Conservation (phyloP, 2,329 filamentous ascomycete species). For the Ophiostoma piceae region DNA sequence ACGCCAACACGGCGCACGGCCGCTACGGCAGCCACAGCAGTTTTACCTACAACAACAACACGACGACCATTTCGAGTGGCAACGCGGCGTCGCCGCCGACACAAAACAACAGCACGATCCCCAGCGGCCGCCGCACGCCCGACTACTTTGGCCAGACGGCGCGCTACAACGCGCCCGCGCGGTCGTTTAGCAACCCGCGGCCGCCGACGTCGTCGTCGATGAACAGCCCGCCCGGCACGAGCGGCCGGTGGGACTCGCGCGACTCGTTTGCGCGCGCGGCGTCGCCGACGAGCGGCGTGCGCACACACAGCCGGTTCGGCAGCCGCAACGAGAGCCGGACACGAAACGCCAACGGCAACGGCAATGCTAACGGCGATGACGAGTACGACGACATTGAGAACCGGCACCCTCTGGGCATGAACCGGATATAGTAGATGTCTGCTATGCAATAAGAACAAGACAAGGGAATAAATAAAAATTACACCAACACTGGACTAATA, state of each 20-base stretch:
- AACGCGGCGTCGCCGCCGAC: background rate
- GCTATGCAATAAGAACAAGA: background rate
- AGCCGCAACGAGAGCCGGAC: conserved; percentile 23
- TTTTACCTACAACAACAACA: background rate
- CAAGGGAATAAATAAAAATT: background rate
- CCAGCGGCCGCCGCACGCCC: conserved; percentile 43
- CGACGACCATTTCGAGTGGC: background rate
- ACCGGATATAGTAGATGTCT: conserved; percentile 41
- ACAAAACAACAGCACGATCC: conserved; percentile 25
- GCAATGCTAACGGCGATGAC: conserved; percentile 18
- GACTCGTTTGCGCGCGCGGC: conserved; percentile 37
- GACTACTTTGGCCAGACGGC: conserved; percentile 54
- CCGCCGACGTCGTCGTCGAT: conserved; percentile 36
- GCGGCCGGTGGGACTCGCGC: conserved; percentile 40
- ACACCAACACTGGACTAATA: background rate
- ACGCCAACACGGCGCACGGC: conserved; percentile 11
- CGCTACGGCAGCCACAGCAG: conserved; percentile 22
- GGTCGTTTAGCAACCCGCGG: conserved; percentile 53
- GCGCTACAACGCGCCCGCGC: conserved; percentile 49
- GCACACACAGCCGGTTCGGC: conserved; percentile 24
- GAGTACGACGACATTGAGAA: conserved; percentile 34
- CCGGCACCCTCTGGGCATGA: conserved; percentile 54
- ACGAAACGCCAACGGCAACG: background rate
- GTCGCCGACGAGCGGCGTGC: conserved; percentile 18
- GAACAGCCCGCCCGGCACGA: conserved; percentile 20